A percentile compares a stretch with the other conserved stretches of the same genome.
Conservation (phyloP, 768 basidiomycete species). For the Leccinellum luteum region DNA sequence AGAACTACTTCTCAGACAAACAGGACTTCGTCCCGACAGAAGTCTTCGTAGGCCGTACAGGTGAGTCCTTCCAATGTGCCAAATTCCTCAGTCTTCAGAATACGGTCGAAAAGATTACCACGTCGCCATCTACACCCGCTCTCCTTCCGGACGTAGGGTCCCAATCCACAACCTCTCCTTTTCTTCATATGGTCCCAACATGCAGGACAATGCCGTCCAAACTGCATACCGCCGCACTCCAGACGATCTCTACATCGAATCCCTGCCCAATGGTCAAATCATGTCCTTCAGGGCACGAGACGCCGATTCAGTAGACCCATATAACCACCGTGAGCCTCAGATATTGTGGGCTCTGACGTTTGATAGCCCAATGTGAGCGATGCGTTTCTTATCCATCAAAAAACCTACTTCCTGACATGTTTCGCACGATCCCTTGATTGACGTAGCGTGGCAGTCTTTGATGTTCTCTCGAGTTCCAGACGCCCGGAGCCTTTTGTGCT, state of each 20-base stretch:
- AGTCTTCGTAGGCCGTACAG: conserved; percentile 66
- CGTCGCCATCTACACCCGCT: conserved; percentile 73
- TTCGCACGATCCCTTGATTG: not conserved
- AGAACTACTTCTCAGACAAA: conserved; percentile 41
- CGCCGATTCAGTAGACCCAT: conserved; percentile 26
- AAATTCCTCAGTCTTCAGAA: conserved; percentile 2
- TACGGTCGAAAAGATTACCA: conserved; percentile 69
- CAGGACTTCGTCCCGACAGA: conserved; percentile 35
- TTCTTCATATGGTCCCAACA: conserved; percentile 92
- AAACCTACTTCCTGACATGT: not conserved
- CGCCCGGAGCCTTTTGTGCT: conserved; percentile 72
- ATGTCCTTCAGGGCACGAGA: conserved; percentile 61
- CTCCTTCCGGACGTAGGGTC: conserved; percentile 34
- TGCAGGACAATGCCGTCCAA: conserved; percentile 74
- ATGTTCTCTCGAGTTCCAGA: conserved; percentile 53
- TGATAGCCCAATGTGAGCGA: conserved; percentile 62
- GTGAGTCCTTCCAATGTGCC: conserved; percentile 34
- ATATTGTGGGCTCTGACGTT: conserved; percentile 62
- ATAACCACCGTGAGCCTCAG: conserved; percentile 33
- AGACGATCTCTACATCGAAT: conserved; percentile 80
- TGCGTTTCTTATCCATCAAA: not conserved
- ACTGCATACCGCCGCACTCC: conserved; percentile 70
- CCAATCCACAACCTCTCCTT: conserved; percentile 82
- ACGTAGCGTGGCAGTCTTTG: conserved; percentile 77
- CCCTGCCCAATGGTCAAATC: conserved; percentile 74